phyloP scores from a whole-genome alignment of 352 stramenopile species.

The Phytophthora hibernalis region DNA sequence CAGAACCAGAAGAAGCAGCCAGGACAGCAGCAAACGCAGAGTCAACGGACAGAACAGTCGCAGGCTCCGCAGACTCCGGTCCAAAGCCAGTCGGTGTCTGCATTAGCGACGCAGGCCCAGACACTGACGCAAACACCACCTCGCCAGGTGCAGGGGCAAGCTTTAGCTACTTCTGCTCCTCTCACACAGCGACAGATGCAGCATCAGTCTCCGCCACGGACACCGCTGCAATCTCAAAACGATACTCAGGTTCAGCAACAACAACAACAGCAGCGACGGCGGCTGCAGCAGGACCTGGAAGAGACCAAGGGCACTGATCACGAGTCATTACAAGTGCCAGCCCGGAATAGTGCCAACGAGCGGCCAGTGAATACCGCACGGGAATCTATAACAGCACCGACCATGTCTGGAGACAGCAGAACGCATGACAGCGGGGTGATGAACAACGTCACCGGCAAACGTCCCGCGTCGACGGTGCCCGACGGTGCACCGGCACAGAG shows the following conservation, averaged over 20 bases:
- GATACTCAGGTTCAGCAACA: constrained; percentile 18
- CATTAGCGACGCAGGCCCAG: constrained; percentile 12
- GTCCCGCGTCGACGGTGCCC: constrained; percentile 9
- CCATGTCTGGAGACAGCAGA: constrained; percentile 1
- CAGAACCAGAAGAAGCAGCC: constrained; percentile 56
- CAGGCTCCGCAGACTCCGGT: background rate
- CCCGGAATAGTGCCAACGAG: constrained; percentile 17
- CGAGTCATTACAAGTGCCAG: constrained; percentile 8
- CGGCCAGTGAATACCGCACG: constrained; percentile 5
- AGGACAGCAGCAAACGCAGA: background rate
- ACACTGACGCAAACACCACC: constrained; percentile 10
- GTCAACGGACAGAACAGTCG: background rate
- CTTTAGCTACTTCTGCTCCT: constrained; percentile 4
- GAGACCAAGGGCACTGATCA: constrained; percentile 23
- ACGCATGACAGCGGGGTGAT: constrained; percentile 1
- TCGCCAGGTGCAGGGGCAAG: constrained; percentile 19
- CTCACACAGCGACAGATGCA: background rate
- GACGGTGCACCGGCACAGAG: constrained; percentile 9
- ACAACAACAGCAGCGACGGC: constrained; percentile 17
- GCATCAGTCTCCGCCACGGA: background rate
- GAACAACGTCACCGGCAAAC: constrained; percentile 16
- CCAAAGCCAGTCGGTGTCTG: constrained; percentile 5
- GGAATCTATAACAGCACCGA: constrained; percentile 5
- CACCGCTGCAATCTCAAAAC: constrained; percentile 9
- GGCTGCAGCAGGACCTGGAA: constrained; percentile 18